These are phyloP conservation scores for Aspergillus sp. DNA, from an alignment of 2,329 filamentous ascomycete species.

Conservation along the genomic window DNA sequence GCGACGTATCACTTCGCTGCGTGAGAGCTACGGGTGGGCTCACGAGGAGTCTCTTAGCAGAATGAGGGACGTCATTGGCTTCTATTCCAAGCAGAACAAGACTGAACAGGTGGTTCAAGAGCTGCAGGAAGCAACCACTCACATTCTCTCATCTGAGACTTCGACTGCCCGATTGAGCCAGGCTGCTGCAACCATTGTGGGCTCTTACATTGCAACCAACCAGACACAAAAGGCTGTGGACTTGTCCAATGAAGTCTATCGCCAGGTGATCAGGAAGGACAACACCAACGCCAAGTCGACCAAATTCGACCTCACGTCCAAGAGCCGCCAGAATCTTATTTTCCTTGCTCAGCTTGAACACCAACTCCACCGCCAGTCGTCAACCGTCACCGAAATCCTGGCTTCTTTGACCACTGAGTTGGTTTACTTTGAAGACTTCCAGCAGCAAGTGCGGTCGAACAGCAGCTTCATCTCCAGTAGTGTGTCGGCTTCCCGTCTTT, in stretches of 20 bases:
- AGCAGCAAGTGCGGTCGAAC: constrained; percentile 37
- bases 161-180: constrained; percentile 30
- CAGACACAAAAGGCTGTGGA: constrained; percentile 34
- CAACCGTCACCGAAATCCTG: constrained; percentile 44
- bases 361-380: constrained; percentile 28
- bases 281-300: constrained; percentile 28
- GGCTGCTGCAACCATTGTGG: constrained; percentile 37
- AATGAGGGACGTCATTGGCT: constrained; percentile 36
- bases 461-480: constrained; percentile 36
- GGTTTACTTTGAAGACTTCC: constrained; percentile 42
- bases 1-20: constrained; percentile 30
- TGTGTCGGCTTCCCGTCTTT: constrained; percentile 34
- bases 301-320: constrained; percentile 36
- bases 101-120: constrained; percentile 29
- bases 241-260: constrained; percentile 39
- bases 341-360: constrained; percentile 50
- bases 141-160: constrained; percentile 36
- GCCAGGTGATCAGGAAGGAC: constrained; percentile 41
- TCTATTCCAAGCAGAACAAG: constrained; percentile 37
- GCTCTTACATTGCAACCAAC: constrained; percentile 36
- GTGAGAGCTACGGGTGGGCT: constrained; percentile 38
- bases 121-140: constrained; percentile 34
- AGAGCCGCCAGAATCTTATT: constrained; percentile 37
- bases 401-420: constrained; percentile 46
- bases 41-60: constrained; percentile 40